Evolutionary conservation across 2,329 filamentous ascomycete species (phyloP), one percentile per base, ranked within the genome.

Genomic region (Calonectria pseudoreteaudii): DNA sequence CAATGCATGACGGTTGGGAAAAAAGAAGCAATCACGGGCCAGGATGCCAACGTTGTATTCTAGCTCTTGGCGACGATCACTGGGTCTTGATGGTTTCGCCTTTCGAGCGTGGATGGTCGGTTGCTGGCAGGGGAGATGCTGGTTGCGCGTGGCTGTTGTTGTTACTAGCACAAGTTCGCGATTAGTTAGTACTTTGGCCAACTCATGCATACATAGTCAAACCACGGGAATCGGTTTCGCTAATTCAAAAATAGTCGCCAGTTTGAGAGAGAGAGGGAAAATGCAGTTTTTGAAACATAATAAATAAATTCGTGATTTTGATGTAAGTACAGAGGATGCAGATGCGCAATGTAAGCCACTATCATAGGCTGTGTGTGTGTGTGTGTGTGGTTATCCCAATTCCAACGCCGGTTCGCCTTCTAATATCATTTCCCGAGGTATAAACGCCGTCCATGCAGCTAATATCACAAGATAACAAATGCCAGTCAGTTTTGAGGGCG

Each of bases 401-500:
- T 16, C 26, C 66, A 70, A 70, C 67, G 56, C 67, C 67, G n/a
- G 30, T 68, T 38, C 56, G 56, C 67, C 67, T 26, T 52, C 28
- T 44, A 36, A 36, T 50, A 30, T 44, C 31, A 30, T 69, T 70
- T 70, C 47, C 56, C 66, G 23, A 62, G 56, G 56, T 62, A 62
- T 62, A 36, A 62, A 62, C 56, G 56, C 56, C 56, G 34, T 60
- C 38, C 56, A 62, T 62, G 56, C 56, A 62, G 56, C 56, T 62
- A 62, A 62, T 62, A 47, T 34, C 23, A 62, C 23, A 62, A 41
- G 34, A 62, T 36, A 62, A 36, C 16, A 41, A 41, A 62, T 31
- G 53, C 30, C 31, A 36, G 16, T n/a, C n/a, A n/a, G n/a, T n/a
- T n/a, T n/a, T 38, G 30, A 34, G 28, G 56, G 31, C n/a, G 26